These are phyloP conservation scores for Rubroshorea leprosula DNA, from an alignment of 345 rosid species.

Conservation along the genomic window DNA sequence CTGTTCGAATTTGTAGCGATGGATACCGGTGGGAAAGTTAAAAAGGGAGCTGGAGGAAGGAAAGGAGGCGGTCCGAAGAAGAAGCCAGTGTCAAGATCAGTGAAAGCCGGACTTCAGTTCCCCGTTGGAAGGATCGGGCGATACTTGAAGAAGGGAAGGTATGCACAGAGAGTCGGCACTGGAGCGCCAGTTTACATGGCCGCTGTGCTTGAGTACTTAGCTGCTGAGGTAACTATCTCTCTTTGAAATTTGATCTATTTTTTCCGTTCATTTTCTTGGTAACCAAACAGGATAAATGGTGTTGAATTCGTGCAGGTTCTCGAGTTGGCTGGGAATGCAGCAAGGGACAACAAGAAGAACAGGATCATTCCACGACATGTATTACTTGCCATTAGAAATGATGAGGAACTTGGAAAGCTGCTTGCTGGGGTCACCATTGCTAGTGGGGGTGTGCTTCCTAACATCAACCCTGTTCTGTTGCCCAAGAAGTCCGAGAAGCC, in stretches of 20 bases:
- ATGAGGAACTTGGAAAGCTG: constrained; percentile 63
- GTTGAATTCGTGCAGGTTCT: constrained; percentile 33
- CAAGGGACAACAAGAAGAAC: constrained; percentile 69
- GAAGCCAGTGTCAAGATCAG: constrained; percentile 71
- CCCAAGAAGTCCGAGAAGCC: constrained; percentile 54
- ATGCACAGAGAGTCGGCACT: constrained; percentile 55
- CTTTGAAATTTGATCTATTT: not conserved
- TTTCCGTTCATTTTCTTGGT: not conserved
- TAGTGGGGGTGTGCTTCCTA: constrained; percentile 61
- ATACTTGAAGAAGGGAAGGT: constrained; percentile 70
- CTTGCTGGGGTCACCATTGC: constrained; percentile 67
- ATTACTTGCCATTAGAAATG: constrained; percentile 59
- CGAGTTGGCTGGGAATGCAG: constrained; percentile 70
- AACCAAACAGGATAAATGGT: not conserved
- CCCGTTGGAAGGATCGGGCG: constrained; percentile 81
- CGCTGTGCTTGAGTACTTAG: constrained; percentile 77
- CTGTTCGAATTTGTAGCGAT: constrained; percentile 14
- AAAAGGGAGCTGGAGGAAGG: constrained; percentile 68
- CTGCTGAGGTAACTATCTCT: constrained; percentile 51
- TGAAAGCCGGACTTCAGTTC: constrained; percentile 69
- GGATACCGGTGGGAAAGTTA: constrained; percentile 47
- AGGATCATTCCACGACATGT: constrained; percentile 64
- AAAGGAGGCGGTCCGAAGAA: constrained; percentile 69
- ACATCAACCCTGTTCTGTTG: constrained; percentile 62
- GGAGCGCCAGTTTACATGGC: constrained; percentile 81